Percentiles rank a stretch among this genome's conserved stretches.
phyloP scores from a whole-genome alignment of 1,139 yeast species.

The Candida dubliniensis region DNA sequence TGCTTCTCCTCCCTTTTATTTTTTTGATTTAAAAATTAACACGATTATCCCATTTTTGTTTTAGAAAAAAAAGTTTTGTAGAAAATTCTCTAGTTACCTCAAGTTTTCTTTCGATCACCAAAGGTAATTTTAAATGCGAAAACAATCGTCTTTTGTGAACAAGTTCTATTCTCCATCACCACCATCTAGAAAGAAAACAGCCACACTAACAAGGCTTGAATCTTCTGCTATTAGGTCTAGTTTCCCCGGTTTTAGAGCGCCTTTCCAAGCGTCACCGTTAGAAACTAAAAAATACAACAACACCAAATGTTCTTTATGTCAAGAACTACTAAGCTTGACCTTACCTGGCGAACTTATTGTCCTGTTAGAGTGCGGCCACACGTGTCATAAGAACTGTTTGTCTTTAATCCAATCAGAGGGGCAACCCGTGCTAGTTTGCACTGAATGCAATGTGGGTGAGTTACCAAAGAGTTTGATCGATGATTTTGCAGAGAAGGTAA shows the following conservation, averaged over 20 bases:
- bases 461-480: too few relatives aligned
- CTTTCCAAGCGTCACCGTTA: conserved; percentile 1
- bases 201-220: not conserved
- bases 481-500: too few relatives aligned
- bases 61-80: too few relatives aligned
- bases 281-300: conserved; percentile 10
- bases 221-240: not conserved
- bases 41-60: not conserved
- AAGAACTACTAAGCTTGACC: conserved; percentile 20
- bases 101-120: too few relatives aligned
- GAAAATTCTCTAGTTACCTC: too few relatives aligned
- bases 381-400: conserved; percentile 33
- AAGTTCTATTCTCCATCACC: too few relatives aligned
- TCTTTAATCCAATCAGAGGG: conserved; percentile 8
- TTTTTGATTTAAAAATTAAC: not conserved
- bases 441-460: not conserved
- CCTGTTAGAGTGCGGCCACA: conserved; percentile 28
- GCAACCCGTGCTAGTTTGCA: not conserved
- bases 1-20: not conserved
- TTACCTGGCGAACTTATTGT: conserved; percentile 26
- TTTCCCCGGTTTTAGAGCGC: not conserved
- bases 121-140: too few relatives aligned
- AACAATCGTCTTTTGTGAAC: too few relatives aligned
- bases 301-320: conserved; percentile 29
- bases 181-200: too few relatives aligned